Base-by-base conservation (phyloP, 169 alveolate species). In the Plasmodium cynomolgi region DNA sequence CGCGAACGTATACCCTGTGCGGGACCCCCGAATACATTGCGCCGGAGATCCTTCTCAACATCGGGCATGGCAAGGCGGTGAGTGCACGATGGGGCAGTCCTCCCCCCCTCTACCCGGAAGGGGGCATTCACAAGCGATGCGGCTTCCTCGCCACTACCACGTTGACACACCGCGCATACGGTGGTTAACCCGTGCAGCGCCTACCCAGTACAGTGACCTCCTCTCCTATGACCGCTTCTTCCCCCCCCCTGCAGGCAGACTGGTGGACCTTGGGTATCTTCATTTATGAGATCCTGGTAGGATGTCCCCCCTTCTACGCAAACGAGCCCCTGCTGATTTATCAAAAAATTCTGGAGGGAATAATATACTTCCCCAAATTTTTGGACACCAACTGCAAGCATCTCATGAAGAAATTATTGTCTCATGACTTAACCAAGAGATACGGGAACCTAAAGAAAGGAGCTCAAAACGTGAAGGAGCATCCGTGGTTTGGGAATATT, bases 11-110 rank as follows among this genome's bases (percentile, higher is more conserved):
- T 95, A 99, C 99, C 17, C 98, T 99, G 44, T 99, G 99, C 90
- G 99, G 99, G 6, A 99, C 99, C 23, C 99, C 99, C 9, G 99
- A 99, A 94, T 99, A 99, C 96, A 97, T 99, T 41, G 99, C 99
- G 0, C 99, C 99, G 0, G 99, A 99, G 95, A 99, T 99, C 81
- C 97, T 99, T 41, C 96, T 99, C 58, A 98, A 98, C 96, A 96
- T 97, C 73, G 99, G 99, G 1, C 99, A 98, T 93, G 99, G 99
- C 71, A 98, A 99, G 93, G 98, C 99, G 37, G 99, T 99, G 71
- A 20, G 90, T 37, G 37, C 50, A 31, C 56, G 5, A 1, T 2
- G n/a, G n/a, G 56, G 56, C n/a, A 44, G 0, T 11, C n/a, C n/a
- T n/a, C 17, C 54, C 44, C 9, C 1, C 44, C 2, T 37, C n/a